Base-by-base conservation (phyloP, 164 flowering plant genomes). In the Macadamia tetraphylla region DNA sequence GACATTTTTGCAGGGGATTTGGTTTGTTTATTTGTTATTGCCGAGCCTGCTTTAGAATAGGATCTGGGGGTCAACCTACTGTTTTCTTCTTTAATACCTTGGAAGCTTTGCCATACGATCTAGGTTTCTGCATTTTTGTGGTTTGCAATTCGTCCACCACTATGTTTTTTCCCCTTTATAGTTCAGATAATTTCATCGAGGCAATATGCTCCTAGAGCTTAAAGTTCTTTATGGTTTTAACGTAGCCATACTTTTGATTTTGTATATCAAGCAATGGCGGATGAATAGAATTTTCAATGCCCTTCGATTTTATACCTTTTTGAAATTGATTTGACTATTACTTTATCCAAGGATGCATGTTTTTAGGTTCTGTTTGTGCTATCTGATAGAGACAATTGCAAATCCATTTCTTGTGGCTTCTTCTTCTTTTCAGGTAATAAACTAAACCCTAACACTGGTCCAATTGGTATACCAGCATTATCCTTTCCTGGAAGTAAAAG, bases 381-480 rank as follows among this genome's bases (percentile, higher is more conserved):
- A 8, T 60, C 31, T 65, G 35, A 17, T 30, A 11, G 23, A 51
- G 40, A 32, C 29, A 14, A 32, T 15, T 56, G 17, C 51, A 35
- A 35, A 11, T 64, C 12, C 60, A 44, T 60, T 35, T 65, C 62
- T 13, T 62, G 12, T 66, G 46, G 40, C 3, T 35, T 35, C 40
- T 35, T 35, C 23, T 65, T 9, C 67, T 68, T 74, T 73, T 51
- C 76, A 82, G 85, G 80, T 66, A 68, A 64, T 60, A 74, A 76
- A 65, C 29, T 69, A 49, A 68, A 51, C 49, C 52, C 59, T 53
- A 60, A 62, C 51, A 64, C 65, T 18, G 63, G 62, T 56, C 56
- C 46, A 53, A 62, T 68, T 68, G 68, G 68, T 62, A 29, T 29
- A 44, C 76, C 58, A 49, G 44, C n/a, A 66, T 60, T 81, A 46